phyloP scores from a whole-genome alignment of 768 basidiomycete genomes.

The Hypholoma sublateritium region DNA sequence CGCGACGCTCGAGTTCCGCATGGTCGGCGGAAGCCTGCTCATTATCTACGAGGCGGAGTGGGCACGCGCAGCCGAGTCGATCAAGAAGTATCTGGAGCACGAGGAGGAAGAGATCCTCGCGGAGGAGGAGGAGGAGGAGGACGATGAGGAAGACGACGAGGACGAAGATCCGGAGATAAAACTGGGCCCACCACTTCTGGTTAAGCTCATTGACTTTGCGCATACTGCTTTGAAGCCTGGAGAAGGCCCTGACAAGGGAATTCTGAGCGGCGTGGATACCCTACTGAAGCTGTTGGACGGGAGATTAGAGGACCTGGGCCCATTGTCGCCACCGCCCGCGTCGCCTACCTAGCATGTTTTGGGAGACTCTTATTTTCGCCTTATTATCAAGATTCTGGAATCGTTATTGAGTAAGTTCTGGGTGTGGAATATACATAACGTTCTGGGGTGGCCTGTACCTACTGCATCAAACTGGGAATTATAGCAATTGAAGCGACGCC shows the following conservation, averaged over 20 bases:
- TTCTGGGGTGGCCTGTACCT: too few relatives aligned
- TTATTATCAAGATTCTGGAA: too few relatives aligned
- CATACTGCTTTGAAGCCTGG: slow-evolving; percentile 73
- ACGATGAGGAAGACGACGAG: slow-evolving; percentile 20
- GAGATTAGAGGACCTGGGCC: slow-evolving; percentile 34
- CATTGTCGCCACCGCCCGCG: not conserved
- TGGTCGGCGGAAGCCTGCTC: slow-evolving; percentile 81
- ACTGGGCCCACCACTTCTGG: slow-evolving; percentile 51
- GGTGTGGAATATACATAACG: too few relatives aligned
- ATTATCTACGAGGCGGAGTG: slow-evolving; percentile 70
- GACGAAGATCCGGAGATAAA: slow-evolving; percentile 35
- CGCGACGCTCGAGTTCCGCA: slow-evolving; percentile 61
- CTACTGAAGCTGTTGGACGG: slow-evolving; percentile 59
- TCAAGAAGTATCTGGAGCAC: slow-evolving; percentile 30
- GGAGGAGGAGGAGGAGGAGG: slow-evolving; percentile 30
- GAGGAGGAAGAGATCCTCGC: slow-evolving; percentile 19
- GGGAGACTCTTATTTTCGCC: too few relatives aligned
- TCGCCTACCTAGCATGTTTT: not conserved
- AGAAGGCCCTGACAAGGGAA: slow-evolving; percentile 76
- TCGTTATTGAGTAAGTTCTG: too few relatives aligned
- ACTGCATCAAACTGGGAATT: too few relatives aligned
- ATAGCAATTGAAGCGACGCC: too few relatives aligned
- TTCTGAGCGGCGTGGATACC: slow-evolving; percentile 73
- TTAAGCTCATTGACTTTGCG: slow-evolving; percentile 94
- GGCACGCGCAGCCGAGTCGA: slow-evolving; percentile 38